These are phyloP conservation scores for Linnemannia elongata DNA, from an alignment of 192 early-diverging fungal genomes.

Conservation along the genomic window DNA sequence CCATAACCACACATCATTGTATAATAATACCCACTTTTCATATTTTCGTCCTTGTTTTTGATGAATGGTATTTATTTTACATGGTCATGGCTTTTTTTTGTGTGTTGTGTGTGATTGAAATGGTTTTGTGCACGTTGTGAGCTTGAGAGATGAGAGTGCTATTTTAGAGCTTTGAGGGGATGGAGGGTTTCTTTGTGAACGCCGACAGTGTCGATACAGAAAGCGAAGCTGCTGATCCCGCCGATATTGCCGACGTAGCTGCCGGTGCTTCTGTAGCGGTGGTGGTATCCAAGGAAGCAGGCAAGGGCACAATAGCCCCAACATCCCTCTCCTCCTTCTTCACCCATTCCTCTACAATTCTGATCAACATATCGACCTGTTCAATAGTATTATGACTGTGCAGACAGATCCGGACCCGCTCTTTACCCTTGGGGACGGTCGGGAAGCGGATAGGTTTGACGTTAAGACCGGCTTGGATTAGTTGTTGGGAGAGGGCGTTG, in stretches of 20 bases:
- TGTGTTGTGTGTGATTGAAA: not conserved
- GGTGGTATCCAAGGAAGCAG: not conserved
- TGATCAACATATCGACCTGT: slow-evolving; percentile 64
- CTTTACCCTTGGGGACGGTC: slow-evolving; percentile 82
- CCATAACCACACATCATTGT: not conserved
- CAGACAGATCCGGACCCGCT: slow-evolving; percentile 88
- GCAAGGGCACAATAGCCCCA: not conserved
- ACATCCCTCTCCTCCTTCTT: not conserved
- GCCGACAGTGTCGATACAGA: slow-evolving; percentile 28
- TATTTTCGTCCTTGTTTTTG: not conserved
- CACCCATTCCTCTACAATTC: slow-evolving; percentile 34
- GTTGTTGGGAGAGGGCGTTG: slow-evolving; percentile 36
- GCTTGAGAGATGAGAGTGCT: not conserved
- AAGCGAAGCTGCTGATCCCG: not conserved
- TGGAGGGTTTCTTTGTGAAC: not conserved
- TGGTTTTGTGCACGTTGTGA: not conserved
- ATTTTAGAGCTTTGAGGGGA: slow-evolving; percentile 32
- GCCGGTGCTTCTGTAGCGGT: not conserved
- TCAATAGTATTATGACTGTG: slow-evolving; percentile 80
- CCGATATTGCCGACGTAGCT: not conserved
- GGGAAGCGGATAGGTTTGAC: slow-evolving; percentile 85
- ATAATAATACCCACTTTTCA: not conserved
- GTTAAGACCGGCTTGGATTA: slow-evolving; percentile 70
- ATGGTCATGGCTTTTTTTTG: not conserved
- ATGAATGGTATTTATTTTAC: not conserved